Base-by-base conservation (phyloP, 2,329 filamentous ascomycete species). In the Calonectria leucothoes region DNA sequence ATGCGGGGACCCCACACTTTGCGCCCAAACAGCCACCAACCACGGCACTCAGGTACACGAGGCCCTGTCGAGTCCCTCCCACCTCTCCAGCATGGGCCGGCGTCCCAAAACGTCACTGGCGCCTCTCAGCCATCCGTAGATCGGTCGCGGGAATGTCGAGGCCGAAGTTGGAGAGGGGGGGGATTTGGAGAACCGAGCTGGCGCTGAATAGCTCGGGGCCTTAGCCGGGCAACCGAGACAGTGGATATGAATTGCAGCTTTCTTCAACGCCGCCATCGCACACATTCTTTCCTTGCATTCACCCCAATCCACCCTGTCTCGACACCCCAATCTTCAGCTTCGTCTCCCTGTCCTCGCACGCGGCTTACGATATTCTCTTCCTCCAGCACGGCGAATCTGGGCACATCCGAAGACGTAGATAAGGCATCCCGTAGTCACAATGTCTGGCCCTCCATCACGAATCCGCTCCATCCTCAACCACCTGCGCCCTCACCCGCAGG, bases 371-470 rank as follows among this genome's bases (percentile, higher is more conserved):
- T 29, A 29, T 23, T 31, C 39, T 55, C 17, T 42, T 35, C 15
- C 37, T 55, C 20, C 3, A n/a, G 27, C 33, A 63, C 37, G 27
- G 31, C 23, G 10, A 25, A 45, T 12, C 25, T 33, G 8, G 23
- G 55, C 33, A 35, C 17, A 52, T 25, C 27, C 35, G 27, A 31
- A 65, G 52, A 64, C n/a, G 69, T 67, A 75, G 51, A 64, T 33
- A 66, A 73, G 55, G 71, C 31, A 31, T 37, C 23, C 4, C 55
- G 55, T 37, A 51, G 23, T 51, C 78, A 84, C 74, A 77, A 94
- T 94, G 93, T 93, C 93, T n/a, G 87, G 88, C 65, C 88, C 93
- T 67, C 85, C 88, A 29, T 91, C 90, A 51, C 91, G 93, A 74
- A 88, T 94, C 69, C 86, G 87, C 71, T 90, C 87, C 74, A 88